These are phyloP conservation scores for Amanita muscaria DNA, from an alignment of 768 basidiomycete genomes.

Conservation along the genomic window DNA sequence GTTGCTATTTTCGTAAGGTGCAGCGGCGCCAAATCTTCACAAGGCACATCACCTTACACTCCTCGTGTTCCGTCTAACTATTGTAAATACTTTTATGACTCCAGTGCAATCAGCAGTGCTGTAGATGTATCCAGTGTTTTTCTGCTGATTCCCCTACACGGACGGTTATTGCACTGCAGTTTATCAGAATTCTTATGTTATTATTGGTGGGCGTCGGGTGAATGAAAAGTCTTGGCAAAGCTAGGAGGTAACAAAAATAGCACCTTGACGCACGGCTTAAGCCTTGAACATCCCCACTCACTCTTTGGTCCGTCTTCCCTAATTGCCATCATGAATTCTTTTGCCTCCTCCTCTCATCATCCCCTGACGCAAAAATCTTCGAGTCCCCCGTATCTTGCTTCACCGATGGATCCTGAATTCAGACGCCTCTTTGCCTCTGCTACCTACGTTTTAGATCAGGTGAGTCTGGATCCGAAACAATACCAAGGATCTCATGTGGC, in stretches of 20 bases:
- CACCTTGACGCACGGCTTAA: constrained; percentile 33
- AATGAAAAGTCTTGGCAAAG: constrained; percentile 35
- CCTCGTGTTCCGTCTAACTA: background rate
- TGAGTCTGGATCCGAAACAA: constrained; percentile 16
- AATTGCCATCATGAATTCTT: constrained; percentile 28
- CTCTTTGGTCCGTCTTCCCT: constrained; percentile 32
- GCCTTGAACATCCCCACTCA: constrained; percentile 27
- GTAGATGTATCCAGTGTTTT: too few species aligned
- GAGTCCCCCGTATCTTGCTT: constrained; percentile 11
- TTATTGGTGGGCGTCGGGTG: constrained; percentile 11
- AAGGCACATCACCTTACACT: constrained; percentile 14
- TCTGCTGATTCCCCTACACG: background rate
- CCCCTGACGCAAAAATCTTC: constrained; percentile 22
- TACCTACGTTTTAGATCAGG: constrained; percentile 35
- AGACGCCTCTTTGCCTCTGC: constrained; percentile 31
- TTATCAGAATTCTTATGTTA: too few species aligned
- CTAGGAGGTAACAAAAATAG: constrained; percentile 42
- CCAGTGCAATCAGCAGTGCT: too few species aligned
- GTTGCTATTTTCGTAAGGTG: constrained; percentile 22
- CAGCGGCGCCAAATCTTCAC: constrained; percentile 8
- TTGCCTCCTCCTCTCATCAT: constrained; percentile 22
- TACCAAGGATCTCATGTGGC: too few species aligned
- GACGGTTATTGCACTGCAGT: background rate
- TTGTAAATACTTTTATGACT: too few species aligned
- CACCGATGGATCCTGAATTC: constrained; percentile 22